Conservation (phyloP, 768 basidiomycete species). For the Gymnopilus junonius region DNA sequence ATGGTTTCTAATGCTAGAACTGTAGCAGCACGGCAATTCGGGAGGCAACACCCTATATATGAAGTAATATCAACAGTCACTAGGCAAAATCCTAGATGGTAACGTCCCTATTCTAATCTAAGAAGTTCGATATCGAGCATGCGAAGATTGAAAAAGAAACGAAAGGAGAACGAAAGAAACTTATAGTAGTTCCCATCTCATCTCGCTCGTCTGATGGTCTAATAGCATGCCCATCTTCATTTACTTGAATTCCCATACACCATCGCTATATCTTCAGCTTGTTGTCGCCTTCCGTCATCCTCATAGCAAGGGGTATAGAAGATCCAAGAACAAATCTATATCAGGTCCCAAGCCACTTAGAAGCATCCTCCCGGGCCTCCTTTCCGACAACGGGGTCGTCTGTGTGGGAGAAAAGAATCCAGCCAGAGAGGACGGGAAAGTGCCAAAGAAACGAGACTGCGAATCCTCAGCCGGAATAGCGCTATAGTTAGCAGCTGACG, state of each 20-base stretch:
- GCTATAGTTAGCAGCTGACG: not conserved
- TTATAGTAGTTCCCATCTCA: not conserved
- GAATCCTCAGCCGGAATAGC: not conserved
- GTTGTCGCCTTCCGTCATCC: not conserved
- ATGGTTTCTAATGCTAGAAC: not conserved
- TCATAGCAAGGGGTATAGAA: not conserved
- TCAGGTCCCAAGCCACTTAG: not conserved
- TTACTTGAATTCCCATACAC: not conserved
- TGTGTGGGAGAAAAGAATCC: not conserved
- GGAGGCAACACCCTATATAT: not conserved
- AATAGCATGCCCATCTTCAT: not conserved
- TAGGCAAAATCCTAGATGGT: not conserved
- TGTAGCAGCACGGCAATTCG: not conserved
- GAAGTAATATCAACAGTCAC: constrained; percentile 1
- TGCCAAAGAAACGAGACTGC: not conserved
- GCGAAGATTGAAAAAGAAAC: not conserved
- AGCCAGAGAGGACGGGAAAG: not conserved
- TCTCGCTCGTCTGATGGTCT: not conserved
- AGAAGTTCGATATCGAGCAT: not conserved
- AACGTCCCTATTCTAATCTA: not conserved
- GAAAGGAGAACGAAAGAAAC: not conserved
- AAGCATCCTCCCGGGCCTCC: not conserved
- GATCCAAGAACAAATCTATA: not conserved
- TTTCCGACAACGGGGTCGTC: not conserved
- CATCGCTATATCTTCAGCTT: not conserved